These are phyloP conservation scores for Zychaea mexicana DNA, from an alignment of 371 early-diverging fungal genomes.

Conservation along the genomic window DNA sequence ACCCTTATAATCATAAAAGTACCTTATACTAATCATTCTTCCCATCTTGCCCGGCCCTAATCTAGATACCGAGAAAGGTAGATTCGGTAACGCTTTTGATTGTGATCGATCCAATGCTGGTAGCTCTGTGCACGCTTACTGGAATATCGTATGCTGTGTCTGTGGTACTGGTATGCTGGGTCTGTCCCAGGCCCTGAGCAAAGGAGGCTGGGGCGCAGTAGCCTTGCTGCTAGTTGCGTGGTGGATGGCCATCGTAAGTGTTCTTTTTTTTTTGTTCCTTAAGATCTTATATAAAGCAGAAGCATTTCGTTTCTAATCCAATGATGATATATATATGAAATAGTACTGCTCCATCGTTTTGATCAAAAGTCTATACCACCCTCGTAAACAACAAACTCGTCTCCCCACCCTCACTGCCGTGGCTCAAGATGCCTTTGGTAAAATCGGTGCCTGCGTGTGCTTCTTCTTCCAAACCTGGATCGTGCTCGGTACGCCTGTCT, in stretches of 20 bases:
- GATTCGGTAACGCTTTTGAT: neutral
- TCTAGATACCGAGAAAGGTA: neutral
- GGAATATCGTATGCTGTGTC: slow-evolving; percentile 72
- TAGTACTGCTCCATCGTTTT: slow-evolving; percentile 40
- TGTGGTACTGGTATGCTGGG: slow-evolving; percentile 87
- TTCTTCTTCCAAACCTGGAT: slow-evolving; percentile 63
- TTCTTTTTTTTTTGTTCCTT: too few species aligned
- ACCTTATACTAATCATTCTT: too few species aligned
- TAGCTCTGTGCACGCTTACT: slow-evolving; percentile 45
- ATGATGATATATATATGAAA: neutral
- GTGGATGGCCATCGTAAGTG: slow-evolving; percentile 66
- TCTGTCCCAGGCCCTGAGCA: slow-evolving; percentile 73
- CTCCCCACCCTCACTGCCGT: slow-evolving; percentile 37
- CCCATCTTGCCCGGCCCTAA: too few species aligned
- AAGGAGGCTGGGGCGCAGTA: slow-evolving; percentile 80
- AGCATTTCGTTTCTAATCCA: too few species aligned
- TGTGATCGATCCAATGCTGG: slow-evolving; percentile 17
- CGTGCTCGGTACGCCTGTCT: slow-evolving; percentile 51
- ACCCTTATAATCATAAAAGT: too few species aligned
- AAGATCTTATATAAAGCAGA: too few species aligned
- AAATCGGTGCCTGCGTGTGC: slow-evolving; percentile 42
- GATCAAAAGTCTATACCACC: slow-evolving; percentile 35
- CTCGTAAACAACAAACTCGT: slow-evolving; percentile 38
- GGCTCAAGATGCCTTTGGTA: slow-evolving; percentile 39
- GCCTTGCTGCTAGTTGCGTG: slow-evolving; percentile 73